A percentile compares a stretch with the other conserved stretches of the same genome.
These are phyloP conservation scores for Volvox carteri DNA, from an alignment of 163 green algal genomes.

Conservation along the genomic window DNA sequence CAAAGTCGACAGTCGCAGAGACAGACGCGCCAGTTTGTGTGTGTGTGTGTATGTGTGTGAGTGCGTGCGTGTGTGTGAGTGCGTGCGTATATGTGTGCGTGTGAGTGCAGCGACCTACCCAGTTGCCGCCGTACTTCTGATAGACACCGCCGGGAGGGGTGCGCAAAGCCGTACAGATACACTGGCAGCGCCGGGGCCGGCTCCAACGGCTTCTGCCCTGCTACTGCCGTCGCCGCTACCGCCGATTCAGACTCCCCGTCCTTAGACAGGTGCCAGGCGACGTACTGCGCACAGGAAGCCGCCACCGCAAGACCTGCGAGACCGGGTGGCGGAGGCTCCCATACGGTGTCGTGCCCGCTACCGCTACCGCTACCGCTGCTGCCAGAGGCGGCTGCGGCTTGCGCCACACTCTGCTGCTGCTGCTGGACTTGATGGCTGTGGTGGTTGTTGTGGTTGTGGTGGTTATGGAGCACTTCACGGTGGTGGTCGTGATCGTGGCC, in stretches of 20 bases:
- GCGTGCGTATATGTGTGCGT: no score
- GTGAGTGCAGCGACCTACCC: no score
- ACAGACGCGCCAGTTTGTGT: no score
- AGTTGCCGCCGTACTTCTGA: conserved; percentile 74
- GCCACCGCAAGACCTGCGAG: conserved; percentile 2
- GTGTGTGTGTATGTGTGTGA: no score
- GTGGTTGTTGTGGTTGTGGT: not conserved
- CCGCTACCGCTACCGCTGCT: not conserved
- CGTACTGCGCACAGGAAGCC: conserved; percentile 19
- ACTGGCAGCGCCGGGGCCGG: conserved; percentile 65
- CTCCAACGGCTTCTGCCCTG: conserved; percentile 40
- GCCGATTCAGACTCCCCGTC: not conserved
- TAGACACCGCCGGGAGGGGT: conserved; percentile 57
- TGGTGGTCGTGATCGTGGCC: not conserved
- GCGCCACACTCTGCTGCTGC: no score
- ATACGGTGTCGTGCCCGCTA: conserved; percentile 3
- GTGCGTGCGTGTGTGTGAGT: no score
- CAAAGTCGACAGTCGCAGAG: no score
- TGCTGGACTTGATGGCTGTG: not conserved
- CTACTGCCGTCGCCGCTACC: not conserved
- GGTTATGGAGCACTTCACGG: not conserved
- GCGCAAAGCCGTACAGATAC: conserved; percentile 79
- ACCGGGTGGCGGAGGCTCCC: conserved; percentile 31
- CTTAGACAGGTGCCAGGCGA: conserved; percentile 20
- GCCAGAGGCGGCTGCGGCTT: not conserved